Conservation (phyloP, 768 basidiomycete species). For the Suillus plorans region DNA sequence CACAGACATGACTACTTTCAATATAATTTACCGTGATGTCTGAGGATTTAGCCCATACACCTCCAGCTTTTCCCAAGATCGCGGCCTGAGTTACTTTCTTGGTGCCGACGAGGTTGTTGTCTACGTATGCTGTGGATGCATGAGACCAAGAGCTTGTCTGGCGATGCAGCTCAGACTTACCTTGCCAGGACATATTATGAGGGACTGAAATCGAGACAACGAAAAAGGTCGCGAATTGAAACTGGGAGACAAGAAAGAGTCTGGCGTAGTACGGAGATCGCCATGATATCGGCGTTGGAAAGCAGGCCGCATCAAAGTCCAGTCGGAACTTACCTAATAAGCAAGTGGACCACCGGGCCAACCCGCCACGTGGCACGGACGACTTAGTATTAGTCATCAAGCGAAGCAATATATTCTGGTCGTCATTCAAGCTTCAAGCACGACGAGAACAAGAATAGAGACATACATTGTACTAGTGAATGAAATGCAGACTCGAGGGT, state of each 20-base stretch:
- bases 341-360: not conserved
- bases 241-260: conserved; percentile 6
- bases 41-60: conserved; percentile 32
- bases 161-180: conserved; percentile 47
- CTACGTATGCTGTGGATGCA: conserved; percentile 66
- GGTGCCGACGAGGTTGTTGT: conserved; percentile 72
- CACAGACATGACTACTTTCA: conserved; percentile 17
- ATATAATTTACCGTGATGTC: conserved; percentile 17
- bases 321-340: conserved; percentile 3
- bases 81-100: conserved; percentile 77
- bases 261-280: conserved; percentile 23
- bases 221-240: conserved; percentile 8
- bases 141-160: not conserved
- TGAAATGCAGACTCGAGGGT: not conserved
- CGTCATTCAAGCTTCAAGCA: no score
- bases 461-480: not conserved
- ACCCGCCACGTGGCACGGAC: not conserved
- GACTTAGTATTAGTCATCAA: not conserved
- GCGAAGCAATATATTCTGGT: no score
- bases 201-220: conserved; percentile 6
- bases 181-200: conserved; percentile 68
- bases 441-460: no score
- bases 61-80: conserved; percentile 30
- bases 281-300: conserved; percentile 27
- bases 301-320: conserved; percentile 9